These are phyloP conservation scores for Pseudognaphalium luteoalbum DNA, from an alignment of 129 eudicot species.

Conservation along the genomic window DNA sequence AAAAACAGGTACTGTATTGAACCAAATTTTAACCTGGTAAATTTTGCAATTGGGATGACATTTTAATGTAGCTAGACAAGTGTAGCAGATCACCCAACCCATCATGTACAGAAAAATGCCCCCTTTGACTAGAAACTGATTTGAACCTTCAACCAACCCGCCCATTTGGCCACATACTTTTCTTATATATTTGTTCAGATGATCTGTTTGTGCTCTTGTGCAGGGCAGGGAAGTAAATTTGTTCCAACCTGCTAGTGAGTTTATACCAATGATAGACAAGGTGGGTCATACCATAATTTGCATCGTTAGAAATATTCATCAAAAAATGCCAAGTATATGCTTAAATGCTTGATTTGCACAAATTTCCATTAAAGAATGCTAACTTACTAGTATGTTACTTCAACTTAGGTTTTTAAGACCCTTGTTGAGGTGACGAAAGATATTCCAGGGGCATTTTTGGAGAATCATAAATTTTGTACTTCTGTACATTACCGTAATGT, in stretches of 20 bases:
- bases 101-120: background rate
- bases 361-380: background rate
- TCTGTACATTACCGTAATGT: conserved; percentile 97
- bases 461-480: conserved; percentile 80
- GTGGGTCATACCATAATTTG: conserved; percentile 32
- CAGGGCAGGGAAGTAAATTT: conserved; percentile 69
- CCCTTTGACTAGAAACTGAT: background rate
- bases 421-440: conserved; percentile 67
- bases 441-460: conserved; percentile 73
- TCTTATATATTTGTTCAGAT: background rate
- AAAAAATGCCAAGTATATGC: background rate
- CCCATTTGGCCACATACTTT: background rate
- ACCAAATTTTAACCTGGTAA: background rate
- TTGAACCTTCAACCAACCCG: background rate
- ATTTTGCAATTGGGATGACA: background rate
- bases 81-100: background rate
- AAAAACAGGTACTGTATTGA: conserved; percentile 47
- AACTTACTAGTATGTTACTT: background rate
- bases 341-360: conserved; percentile 2
- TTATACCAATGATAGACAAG: conserved; percentile 80
- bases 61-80: background rate
- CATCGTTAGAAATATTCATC: background rate
- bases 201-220: conserved; percentile 1
- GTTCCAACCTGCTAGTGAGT: conserved; percentile 87
- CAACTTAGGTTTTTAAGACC: conserved; percentile 61